A percentile compares a stretch with the other conserved stretches of the same genome.
These are phyloP conservation scores for Petunia axillaris DNA, from an alignment of 257 asterid species.

Conservation along the genomic window DNA sequence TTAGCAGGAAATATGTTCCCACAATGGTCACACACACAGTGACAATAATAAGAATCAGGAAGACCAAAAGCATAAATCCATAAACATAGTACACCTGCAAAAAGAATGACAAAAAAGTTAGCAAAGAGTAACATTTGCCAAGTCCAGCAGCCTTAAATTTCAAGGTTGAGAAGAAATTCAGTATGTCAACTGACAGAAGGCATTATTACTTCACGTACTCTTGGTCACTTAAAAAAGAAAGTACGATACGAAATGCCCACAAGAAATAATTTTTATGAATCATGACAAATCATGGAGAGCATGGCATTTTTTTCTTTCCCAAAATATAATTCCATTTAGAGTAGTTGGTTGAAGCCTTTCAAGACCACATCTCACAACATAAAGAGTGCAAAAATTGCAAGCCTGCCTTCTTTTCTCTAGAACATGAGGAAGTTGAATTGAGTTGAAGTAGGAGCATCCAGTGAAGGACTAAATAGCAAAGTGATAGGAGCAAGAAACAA, in stretches of 20 bases:
- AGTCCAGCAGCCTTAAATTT: background rate
- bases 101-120: background rate
- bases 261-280: no score
- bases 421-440: background rate
- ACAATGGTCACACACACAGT: slow-evolving; percentile 66
- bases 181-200: background rate
- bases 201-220: background rate
- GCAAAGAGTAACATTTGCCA: background rate
- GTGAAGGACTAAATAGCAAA: background rate
- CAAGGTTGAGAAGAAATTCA: no score
- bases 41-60: slow-evolving; percentile 61
- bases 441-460: background rate
- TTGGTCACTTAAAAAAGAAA: no score
- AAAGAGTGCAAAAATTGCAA: no score
- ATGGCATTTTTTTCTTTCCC: no score
- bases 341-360: no score
- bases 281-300: no score
- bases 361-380: no score
- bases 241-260: no score
- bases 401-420: no score
- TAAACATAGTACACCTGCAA: slow-evolving; percentile 67
- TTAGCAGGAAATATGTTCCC: slow-evolving; percentile 62
- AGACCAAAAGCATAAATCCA: slow-evolving; percentile 68
- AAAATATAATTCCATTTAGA: no score
- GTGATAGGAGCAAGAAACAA: background rate